Evolutionary conservation across 441 rosid genomes (phyloP), one percentile per base, ranked within the genome.

Genomic region (Daphne laureola): DNA sequence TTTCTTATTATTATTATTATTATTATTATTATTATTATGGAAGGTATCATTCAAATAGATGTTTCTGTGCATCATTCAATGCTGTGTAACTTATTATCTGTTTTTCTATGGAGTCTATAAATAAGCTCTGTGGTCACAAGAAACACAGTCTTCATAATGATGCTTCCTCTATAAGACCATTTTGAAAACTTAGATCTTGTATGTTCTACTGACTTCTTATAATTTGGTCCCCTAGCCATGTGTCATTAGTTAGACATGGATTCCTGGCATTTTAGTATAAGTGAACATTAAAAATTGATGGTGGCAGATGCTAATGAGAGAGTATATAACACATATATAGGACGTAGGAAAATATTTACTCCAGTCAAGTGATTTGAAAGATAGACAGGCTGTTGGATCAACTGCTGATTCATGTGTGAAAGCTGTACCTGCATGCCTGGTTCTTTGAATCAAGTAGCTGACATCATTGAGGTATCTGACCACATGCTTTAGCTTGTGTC

Each of bases 381-480:
- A 90, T 66, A 82, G 97, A 74, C 85, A 79, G 67, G 82, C 64
- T 17, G 82, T 93, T 70, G 96, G 90, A 65, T 89, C 97, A 6
- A 71, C 85, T 55, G 82, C 86, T 48, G 75, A 80, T 64, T 87
- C 90, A n/a, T 87, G 97, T 77, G 75, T 89, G 64, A 67, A 64
- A 11, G 75, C 95, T 12, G 81, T 89, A 78, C 77, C 12, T 90
- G 97, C 60, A 75, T 90, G 27, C 81, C 87, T 57, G 93, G 87
- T 62, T 85, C 96, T 58, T 58, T 61, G 66, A 66, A 81, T 56
- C 98, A 86, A 67, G 72, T 63, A 21, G 64, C 76, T 41, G 83
- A 79, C 63, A 84, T 89, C 59, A 64, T 92, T 40, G 91, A 88
- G 94, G 96, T 91, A 79, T 31, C 46, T 53, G 14, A 55, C 46